Evolutionary conservation across 495 filamentous ascomycete species (phyloP).

Genomic region (Saxophila tyrrhenica): DNA sequence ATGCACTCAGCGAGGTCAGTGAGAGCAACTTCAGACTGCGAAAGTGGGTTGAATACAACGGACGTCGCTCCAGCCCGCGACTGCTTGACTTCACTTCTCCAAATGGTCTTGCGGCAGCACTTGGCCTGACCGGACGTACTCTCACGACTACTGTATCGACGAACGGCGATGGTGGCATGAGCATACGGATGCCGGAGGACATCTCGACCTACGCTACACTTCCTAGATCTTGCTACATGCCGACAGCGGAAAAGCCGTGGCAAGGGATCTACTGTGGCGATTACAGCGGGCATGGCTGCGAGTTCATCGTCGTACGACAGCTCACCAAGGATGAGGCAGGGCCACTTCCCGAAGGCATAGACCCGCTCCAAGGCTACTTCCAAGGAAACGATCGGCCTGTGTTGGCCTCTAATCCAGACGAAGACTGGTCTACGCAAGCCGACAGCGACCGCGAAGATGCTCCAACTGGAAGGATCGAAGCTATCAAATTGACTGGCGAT

Average conservation of each 20-base stretch:
- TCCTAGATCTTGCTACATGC: constrained; percentile 57
- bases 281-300: constrained; percentile 77
- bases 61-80: constrained; percentile 1
- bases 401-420: background rate
- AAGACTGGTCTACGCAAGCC: background rate
- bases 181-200: constrained; percentile 44
- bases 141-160: background rate
- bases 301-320: constrained; percentile 74
- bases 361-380: constrained; percentile 12
- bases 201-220: constrained; percentile 69
- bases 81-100: constrained; percentile 5
- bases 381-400: background rate
- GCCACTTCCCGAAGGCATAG: constrained; percentile 17
- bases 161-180: constrained; percentile 5
- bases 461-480: constrained; percentile 55
- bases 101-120: constrained; percentile 2
- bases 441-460: constrained; percentile 18
- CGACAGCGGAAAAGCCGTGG: constrained; percentile 66
- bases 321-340: constrained; percentile 34
- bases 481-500: constrained; percentile 85
- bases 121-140: constrained; percentile 4
- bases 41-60: constrained; percentile 52
- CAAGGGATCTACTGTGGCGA: constrained; percentile 89
- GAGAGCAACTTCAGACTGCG: constrained; percentile 59
- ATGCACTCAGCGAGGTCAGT: constrained; percentile 41